Conservation (phyloP, 2,329 filamentous ascomycete species). For the Fusarium penzigii region DNA sequence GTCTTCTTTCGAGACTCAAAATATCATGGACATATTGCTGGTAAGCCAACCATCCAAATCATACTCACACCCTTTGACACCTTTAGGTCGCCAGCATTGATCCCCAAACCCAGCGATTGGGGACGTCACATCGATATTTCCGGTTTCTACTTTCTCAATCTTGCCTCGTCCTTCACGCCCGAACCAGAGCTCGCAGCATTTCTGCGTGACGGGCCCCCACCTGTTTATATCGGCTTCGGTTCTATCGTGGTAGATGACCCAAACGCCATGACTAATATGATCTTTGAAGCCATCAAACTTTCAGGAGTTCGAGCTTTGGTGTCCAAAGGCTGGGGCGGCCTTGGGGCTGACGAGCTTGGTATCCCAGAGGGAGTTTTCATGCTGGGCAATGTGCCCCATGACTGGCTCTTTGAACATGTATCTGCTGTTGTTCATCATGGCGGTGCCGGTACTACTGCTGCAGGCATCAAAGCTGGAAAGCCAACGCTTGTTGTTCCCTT, state of each 20-base stretch:
- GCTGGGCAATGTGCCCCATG: constrained; percentile 82
- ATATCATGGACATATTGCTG: constrained; percentile 92
- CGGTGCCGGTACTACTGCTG: constrained; percentile 84
- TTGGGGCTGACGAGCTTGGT: constrained; percentile 69
- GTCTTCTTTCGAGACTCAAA: constrained; percentile 71
- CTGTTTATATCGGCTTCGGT: constrained; percentile 81
- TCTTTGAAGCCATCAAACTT: constrained; percentile 69
- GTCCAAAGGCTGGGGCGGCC: constrained; percentile 85
- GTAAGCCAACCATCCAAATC: constrained; percentile 36
- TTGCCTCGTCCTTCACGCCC: constrained; percentile 67
- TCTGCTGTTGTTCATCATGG: constrained; percentile 85
- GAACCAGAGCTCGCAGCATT: constrained; percentile 66
- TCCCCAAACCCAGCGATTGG: constrained; percentile 81
- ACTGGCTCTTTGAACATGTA: constrained; percentile 84
- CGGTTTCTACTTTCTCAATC: constrained; percentile 75
- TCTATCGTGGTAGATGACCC: constrained; percentile 81
- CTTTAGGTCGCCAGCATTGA: constrained; percentile 65
- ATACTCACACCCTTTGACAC: constrained; percentile 2
- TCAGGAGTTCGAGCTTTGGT: constrained; percentile 76
- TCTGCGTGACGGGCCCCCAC: constrained; percentile 66
- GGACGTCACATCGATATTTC: constrained; percentile 68
- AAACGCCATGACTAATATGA: constrained; percentile 66
- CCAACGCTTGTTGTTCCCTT: constrained; percentile 86
- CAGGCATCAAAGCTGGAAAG: constrained; percentile 77
- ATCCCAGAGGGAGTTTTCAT: constrained; percentile 79